These are phyloP conservation scores for Podospora anserina DNA, from an alignment of 495 filamentous ascomycete genomes.

Conservation along the genomic window DNA sequence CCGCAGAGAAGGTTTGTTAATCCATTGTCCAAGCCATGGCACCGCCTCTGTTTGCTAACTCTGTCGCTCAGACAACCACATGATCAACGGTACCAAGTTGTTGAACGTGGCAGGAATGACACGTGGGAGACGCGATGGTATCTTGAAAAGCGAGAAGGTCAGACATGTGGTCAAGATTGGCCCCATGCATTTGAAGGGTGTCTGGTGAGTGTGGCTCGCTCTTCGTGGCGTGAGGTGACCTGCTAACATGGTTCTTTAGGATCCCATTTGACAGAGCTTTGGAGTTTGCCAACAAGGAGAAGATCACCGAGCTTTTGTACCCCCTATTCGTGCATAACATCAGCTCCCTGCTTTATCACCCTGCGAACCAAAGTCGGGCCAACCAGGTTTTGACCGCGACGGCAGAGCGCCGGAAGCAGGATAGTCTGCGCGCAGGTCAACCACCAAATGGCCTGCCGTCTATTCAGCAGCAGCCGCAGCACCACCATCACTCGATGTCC, in stretches of 20 bases:
- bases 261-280: conserved; percentile 95
- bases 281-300: conserved; percentile 99
- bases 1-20: conserved; percentile 75
- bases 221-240: neutral
- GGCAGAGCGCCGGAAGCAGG: conserved; percentile 64
- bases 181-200: conserved; percentile 97
- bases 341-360: conserved; percentile 88
- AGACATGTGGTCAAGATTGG: conserved; percentile 98
- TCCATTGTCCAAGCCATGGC: neutral
- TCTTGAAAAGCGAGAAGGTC: conserved; percentile 95
- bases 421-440: conserved; percentile 47
- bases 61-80: conserved; percentile 74
- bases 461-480: conserved; percentile 71
- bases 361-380: conserved; percentile 77
- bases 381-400: conserved; percentile 85
- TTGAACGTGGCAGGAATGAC: conserved; percentile 99
- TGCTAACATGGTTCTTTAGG: conserved; percentile 49
- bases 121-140: conserved; percentile 89
- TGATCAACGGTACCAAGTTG: conserved; percentile 98
- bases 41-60: neutral
- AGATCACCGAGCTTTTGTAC: conserved; percentile 94
- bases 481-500: conserved; percentile 77
- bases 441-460: conserved; percentile 53
- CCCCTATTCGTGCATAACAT: conserved; percentile 98
- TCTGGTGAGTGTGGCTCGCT: conserved; percentile 70